A percentile compares a stretch with the other conserved stretches of the same genome.
Evolutionary conservation across 345 rosid genomes (phyloP).

Genomic region (Bruguiera sexangula): DNA sequence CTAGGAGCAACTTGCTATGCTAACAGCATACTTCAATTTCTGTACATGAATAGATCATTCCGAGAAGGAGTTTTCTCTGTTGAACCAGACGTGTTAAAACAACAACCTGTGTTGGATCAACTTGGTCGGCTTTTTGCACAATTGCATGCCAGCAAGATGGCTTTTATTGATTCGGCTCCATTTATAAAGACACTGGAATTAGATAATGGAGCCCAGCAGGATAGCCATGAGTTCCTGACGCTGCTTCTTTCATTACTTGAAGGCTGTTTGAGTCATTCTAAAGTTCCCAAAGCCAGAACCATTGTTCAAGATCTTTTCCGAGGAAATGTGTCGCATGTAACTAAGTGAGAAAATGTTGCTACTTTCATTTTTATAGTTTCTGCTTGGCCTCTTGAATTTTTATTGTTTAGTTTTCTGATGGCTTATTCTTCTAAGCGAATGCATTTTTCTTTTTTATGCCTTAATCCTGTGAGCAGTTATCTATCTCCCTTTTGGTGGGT

Average conservation of each 20-base stretch:
- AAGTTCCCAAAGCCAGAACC: slow-evolving; percentile 55
- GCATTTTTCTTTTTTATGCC: not conserved
- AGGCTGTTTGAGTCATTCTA: slow-evolving; percentile 68
- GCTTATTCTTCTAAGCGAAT: not conserved
- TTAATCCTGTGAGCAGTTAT: not conserved
- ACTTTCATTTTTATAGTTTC: not conserved
- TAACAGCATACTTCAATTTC: slow-evolving; percentile 89
- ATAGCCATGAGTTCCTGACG: slow-evolving; percentile 93
- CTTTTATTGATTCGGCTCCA: slow-evolving; percentile 90
- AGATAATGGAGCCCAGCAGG: slow-evolving; percentile 96
- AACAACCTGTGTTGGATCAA: slow-evolving; percentile 82
- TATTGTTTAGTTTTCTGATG: slow-evolving; percentile 3
- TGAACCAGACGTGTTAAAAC: slow-evolving; percentile 64
- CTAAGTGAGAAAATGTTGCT: slow-evolving; percentile 57
- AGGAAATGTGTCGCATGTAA: slow-evolving; percentile 94
- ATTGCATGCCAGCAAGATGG: slow-evolving; percentile 71
- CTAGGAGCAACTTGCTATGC: slow-evolving; percentile 98
- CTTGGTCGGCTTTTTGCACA: slow-evolving; percentile 83
- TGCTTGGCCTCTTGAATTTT: not conserved
- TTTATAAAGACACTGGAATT: slow-evolving; percentile 85
- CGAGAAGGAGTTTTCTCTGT: slow-evolving; percentile 79
- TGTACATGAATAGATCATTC: slow-evolving; percentile 81
- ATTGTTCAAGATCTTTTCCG: slow-evolving; percentile 96
- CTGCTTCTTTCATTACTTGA: slow-evolving; percentile 93
- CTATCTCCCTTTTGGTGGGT: not conserved